These are phyloP conservation scores for Pulchroboletus neoregius DNA, from an alignment of 1,284 basidiomycete genomes.

Conservation along the genomic window DNA sequence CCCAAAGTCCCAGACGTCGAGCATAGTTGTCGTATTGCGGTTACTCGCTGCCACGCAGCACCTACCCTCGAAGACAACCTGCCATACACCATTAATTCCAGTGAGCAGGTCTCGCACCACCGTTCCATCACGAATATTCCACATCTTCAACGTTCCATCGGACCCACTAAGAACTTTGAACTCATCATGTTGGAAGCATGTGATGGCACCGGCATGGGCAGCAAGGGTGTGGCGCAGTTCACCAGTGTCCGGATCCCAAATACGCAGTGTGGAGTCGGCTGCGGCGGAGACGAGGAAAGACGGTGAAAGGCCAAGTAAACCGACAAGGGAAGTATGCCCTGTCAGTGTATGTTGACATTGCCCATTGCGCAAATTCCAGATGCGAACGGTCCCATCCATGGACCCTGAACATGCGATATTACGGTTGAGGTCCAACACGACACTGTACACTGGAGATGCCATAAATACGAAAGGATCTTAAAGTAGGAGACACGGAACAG, in stretches of 20 bases:
- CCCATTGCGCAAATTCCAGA: constrained; percentile 85
- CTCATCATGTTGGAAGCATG: constrained; percentile 96
- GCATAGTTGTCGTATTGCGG: constrained; percentile 68
- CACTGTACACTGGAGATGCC: constrained; percentile 71
- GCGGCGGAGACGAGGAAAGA: constrained; percentile 90
- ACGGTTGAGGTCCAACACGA: constrained; percentile 80
- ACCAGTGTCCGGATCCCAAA: constrained; percentile 87
- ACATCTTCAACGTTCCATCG: constrained; percentile 96
- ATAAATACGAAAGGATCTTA: constrained; percentile 3
- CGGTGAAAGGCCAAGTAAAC: constrained; percentile 81
- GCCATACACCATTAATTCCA: constrained; percentile 91
- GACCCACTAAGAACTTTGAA: constrained; percentile 92
- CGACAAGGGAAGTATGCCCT: constrained; percentile 87
- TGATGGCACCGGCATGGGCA: constrained; percentile 91
- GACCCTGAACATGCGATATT: constrained; percentile 91
- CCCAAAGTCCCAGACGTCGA: constrained; percentile 87
- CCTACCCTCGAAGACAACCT: constrained; percentile 88
- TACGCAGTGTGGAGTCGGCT: constrained; percentile 86
- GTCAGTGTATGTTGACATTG: constrained; percentile 75
- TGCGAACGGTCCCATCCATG: constrained; percentile 92
- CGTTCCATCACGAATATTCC: constrained; percentile 84
- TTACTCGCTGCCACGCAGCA: constrained; percentile 93
- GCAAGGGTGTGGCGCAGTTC: constrained; percentile 76
- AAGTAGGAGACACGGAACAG: constrained; percentile 1
- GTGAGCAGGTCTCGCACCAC: constrained; percentile 84